Percentiles rank a stretch among this genome's conserved stretches.
Evolutionary conservation across 2,329 filamentous ascomycete genomes (phyloP).

Genomic region (Torrubiella hemipterigena): DNA sequence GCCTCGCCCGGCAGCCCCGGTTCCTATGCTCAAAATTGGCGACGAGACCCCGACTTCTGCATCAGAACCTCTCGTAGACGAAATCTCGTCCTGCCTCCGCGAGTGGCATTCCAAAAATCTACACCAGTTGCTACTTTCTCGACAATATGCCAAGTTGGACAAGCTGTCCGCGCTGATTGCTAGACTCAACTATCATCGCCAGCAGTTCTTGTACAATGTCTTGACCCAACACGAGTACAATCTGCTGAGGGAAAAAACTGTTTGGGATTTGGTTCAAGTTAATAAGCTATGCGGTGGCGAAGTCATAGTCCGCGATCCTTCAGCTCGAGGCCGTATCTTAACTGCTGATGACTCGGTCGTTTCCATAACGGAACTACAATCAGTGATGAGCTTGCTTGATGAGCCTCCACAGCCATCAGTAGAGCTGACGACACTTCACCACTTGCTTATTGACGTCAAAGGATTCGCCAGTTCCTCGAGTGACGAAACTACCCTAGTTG

Average conservation of each 20-base stretch:
- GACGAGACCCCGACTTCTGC: conserved; percentile 88
- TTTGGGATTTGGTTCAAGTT: conserved; percentile 88
- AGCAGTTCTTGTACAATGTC: conserved; percentile 89
- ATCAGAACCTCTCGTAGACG: conserved; percentile 86
- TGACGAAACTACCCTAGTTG: conserved; percentile 63
- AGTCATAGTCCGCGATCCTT: conserved; percentile 86
- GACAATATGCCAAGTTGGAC: conserved; percentile 72
- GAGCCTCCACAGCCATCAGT: conserved; percentile 58
- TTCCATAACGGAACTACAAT: conserved; percentile 81
- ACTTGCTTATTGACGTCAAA: conserved; percentile 74
- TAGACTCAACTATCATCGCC: conserved; percentile 71
- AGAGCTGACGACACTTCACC: conserved; percentile 63
- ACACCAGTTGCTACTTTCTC: conserved; percentile 75
- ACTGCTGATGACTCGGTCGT: conserved; percentile 90
- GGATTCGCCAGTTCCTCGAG: conserved; percentile 65
- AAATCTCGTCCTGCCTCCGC: conserved; percentile 89
- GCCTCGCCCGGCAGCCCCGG: conserved; percentile 76
- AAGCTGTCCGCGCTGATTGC: conserved; percentile 70
- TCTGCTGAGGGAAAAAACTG: conserved; percentile 72
- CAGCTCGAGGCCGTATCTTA: conserved; percentile 69
- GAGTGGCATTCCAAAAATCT: conserved; percentile 98
- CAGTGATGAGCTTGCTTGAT: conserved; percentile 88
- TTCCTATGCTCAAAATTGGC: conserved; percentile 94
- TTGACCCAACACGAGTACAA: conserved; percentile 76
- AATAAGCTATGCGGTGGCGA: conserved; percentile 93